Conservation (phyloP, 305 asterid genomes). For the Caryopteris hybrid region DNA sequence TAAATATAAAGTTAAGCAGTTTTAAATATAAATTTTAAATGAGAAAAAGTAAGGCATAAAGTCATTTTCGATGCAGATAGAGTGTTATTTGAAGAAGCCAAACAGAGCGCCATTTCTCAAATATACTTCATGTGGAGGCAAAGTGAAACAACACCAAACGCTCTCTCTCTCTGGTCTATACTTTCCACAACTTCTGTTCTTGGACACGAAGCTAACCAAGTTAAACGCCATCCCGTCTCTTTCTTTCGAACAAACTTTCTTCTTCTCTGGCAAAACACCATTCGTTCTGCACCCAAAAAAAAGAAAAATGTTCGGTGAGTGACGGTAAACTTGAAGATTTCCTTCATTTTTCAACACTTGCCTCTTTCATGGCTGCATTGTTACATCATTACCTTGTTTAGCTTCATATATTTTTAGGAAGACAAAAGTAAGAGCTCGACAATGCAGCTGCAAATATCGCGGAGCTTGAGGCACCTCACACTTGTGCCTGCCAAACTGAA, state of each 20-base stretch:
- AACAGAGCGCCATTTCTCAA: slow-evolving; percentile 14
- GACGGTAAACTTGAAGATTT: too few relatives aligned
- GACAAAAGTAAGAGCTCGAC: neutral
- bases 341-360: too few relatives aligned
- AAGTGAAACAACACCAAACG: slow-evolving; percentile 73
- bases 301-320: too few relatives aligned
- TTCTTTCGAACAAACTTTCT: slow-evolving; percentile 62
- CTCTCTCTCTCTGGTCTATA: too few relatives aligned
- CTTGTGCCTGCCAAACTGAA: slow-evolving; percentile 79
- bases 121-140: slow-evolving; percentile 62
- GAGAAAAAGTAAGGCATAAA: too few relatives aligned
- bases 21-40: too few relatives aligned
- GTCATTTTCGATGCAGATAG: slow-evolving; percentile 51
- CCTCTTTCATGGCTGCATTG: too few relatives aligned
- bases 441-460: slow-evolving; percentile 97
- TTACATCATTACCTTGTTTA: too few relatives aligned
- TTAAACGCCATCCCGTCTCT: slow-evolving; percentile 41
- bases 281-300: too few relatives aligned
- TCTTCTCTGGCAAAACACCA: slow-evolving; percentile 20
- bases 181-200: slow-evolving; percentile 26
- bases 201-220: slow-evolving; percentile 33
- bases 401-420: neutral
- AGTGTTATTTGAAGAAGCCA: slow-evolving; percentile 35
- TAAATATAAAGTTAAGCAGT: too few relatives aligned
- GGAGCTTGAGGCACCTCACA: slow-evolving; percentile 86